A percentile compares a stretch with the other conserved stretches of the same genome.
Conservation (phyloP, 2,329 filamentous ascomycete species). For the Aureobasidium sp. region DNA sequence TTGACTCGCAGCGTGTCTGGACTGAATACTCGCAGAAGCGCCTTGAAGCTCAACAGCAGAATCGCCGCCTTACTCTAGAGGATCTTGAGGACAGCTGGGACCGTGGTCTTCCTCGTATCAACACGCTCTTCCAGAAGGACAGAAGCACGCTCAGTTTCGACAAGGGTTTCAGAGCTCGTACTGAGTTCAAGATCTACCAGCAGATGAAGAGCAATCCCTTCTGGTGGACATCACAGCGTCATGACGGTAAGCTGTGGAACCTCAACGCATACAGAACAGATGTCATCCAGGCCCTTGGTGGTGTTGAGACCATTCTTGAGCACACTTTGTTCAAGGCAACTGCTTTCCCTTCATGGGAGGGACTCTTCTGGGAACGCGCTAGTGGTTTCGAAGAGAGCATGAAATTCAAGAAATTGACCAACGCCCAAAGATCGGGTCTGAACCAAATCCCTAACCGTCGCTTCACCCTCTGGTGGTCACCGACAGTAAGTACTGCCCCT, state of each 20-base stretch:
- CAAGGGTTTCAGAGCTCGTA: conserved; percentile 91
- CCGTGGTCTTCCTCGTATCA: conserved; percentile 92
- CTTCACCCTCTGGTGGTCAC: conserved; percentile 96
- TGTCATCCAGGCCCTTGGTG: conserved; percentile 90
- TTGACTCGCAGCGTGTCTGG: conserved; percentile 98
- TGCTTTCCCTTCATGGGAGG: conserved; percentile 94
- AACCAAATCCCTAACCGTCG: conserved; percentile 98
- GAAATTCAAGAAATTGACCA: conserved; percentile 99
- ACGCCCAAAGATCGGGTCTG: conserved; percentile 90
- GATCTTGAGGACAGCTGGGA: conserved; percentile 99
- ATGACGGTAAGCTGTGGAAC: conserved; percentile 97
- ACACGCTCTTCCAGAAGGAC: conserved; percentile 98
- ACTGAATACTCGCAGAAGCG: conserved; percentile 99
- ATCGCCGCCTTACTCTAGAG: conserved; percentile 86
- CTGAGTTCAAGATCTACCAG: conserved; percentile 97
- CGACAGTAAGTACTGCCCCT: conserved; percentile 22
- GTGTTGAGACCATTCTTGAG: conserved; percentile 96
- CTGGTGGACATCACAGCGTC: conserved; percentile 97
- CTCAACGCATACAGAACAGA: conserved; percentile 93
- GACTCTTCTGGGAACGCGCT: conserved; percentile 67
- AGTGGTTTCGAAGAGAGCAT: conserved; percentile 48
- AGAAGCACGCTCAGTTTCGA: conserved; percentile 95
- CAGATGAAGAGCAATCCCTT: conserved; percentile 99
- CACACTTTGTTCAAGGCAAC: conserved; percentile 92
- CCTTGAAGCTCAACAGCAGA: conserved; percentile 93